phyloP scores from a whole-genome alignment of 169 alveolate genomes.

The Perkinsus chesapeaki region DNA sequence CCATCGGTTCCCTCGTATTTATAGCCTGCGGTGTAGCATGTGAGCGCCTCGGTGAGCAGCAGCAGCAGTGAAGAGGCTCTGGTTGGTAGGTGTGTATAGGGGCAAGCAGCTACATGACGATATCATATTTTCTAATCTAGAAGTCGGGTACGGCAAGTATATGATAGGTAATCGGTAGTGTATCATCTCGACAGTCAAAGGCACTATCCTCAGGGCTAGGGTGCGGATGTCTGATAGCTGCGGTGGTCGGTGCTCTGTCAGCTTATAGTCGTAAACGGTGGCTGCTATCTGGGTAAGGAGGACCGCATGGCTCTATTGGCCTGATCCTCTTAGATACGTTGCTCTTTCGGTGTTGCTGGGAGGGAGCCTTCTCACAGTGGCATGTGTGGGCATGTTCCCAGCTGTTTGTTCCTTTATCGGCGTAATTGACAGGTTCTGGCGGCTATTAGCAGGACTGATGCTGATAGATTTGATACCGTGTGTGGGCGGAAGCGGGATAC shows the following conservation, averaged over 20 bases:
- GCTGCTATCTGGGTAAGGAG: not conserved
- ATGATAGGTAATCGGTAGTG: not conserved
- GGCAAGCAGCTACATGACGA: not conserved
- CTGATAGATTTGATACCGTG: not conserved
- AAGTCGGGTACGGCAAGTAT: not conserved
- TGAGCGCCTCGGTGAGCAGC: no score
- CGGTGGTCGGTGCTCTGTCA: not conserved
- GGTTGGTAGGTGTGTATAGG: not conserved
- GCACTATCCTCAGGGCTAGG: not conserved
- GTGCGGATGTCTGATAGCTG: not conserved
- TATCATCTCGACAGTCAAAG: no score
- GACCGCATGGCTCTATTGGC: not conserved
- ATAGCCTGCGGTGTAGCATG: not conserved
- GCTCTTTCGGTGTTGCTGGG: not conserved
- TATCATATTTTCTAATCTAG: not conserved
- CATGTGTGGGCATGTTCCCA: not conserved
- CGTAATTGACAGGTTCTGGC: not conserved
- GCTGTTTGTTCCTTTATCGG: no score
- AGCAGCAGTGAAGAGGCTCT: not conserved
- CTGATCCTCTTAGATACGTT: not conserved
- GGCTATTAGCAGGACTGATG: not conserved
- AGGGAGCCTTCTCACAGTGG: not conserved
- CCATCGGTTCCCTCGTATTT: not conserved
- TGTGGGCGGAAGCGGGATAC: not conserved
- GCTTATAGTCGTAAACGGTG: not conserved